These are phyloP conservation scores for Mycena citricolor DNA, from an alignment of 1,284 basidiomycete species.

Conservation along the genomic window DNA sequence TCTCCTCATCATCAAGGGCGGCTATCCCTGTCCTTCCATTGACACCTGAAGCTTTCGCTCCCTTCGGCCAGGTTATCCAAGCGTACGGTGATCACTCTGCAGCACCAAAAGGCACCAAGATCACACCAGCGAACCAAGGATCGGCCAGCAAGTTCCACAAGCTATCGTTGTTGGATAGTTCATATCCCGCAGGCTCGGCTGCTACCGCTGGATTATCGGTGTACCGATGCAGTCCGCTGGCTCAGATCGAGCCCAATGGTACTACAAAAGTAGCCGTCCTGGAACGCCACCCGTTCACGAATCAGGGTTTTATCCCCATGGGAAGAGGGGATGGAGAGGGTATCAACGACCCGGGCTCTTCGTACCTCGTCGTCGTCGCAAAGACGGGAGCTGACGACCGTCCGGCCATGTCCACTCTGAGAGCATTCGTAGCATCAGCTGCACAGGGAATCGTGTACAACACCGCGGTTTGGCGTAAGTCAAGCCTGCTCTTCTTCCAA, in stretches of 20 bases:
- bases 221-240: slow-evolving; percentile 67
- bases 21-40: slow-evolving; percentile 71
- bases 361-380: slow-evolving; percentile 84
- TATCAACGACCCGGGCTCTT: slow-evolving; percentile 47
- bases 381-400: slow-evolving; percentile 71
- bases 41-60: slow-evolving; percentile 78
- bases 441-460: slow-evolving; percentile 85
- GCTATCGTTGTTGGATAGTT: slow-evolving; percentile 63
- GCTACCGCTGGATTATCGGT: slow-evolving; percentile 72
- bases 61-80: slow-evolving; percentile 86
- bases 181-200: slow-evolving; percentile 55
- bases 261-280: slow-evolving; percentile 57
- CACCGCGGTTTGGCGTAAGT: slow-evolving; percentile 85
- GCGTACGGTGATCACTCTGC: slow-evolving; percentile 70
- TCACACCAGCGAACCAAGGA: slow-evolving; percentile 84
- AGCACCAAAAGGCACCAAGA: slow-evolving; percentile 63
- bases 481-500: slow-evolving; percentile 1
- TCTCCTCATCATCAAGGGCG: too few species aligned
- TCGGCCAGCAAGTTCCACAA: slow-evolving; percentile 91
- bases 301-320: slow-evolving; percentile 90
- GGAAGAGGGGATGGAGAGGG: slow-evolving; percentile 52
- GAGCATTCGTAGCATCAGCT: slow-evolving; percentile 78
- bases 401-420: slow-evolving; percentile 72
- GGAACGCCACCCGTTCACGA: slow-evolving; percentile 79
- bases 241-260: slow-evolving; percentile 45